Evolutionary conservation across 2,329 filamentous ascomycete species (phyloP).

Genomic region (Talaromyces sp.): DNA sequence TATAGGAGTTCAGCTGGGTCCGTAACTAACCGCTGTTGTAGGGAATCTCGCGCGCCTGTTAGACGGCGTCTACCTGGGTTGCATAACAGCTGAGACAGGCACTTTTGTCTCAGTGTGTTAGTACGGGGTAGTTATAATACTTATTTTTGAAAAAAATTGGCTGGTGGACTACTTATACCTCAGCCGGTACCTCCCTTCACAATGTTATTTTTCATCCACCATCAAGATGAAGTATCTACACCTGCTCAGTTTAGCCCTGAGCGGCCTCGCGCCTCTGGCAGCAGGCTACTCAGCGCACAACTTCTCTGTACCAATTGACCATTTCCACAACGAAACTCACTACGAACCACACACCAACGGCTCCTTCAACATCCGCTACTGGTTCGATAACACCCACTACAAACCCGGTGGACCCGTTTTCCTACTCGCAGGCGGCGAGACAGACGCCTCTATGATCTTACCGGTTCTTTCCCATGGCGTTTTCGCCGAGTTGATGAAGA

Average conservation of each 20-base stretch:
- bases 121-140: not conserved
- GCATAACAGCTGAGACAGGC: not conserved
- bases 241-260: not conserved
- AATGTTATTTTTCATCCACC: not conserved
- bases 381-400: conserved; percentile 75
- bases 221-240: not conserved
- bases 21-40: not conserved
- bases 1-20: not conserved
- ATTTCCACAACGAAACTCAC: conserved; percentile 72
- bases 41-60: not conserved
- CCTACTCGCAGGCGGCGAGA: conserved; percentile 69
- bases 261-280: not conserved
- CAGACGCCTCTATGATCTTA: conserved; percentile 49
- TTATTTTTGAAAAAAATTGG: not conserved
- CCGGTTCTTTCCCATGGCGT: conserved; percentile 73
- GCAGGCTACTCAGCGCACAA: conserved; percentile 44
- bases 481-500: conserved; percentile 62
- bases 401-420: conserved; percentile 74
- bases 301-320: conserved; percentile 61
- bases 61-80: not conserved
- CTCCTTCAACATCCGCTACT: conserved; percentile 69
- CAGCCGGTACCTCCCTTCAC: not conserved
- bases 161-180: not conserved
- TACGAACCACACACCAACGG: conserved; percentile 72
- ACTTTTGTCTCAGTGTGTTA: not conserved